These are phyloP conservation scores for Amanita exitialis DNA, from an alignment of 768 basidiomycete genomes.

Conservation along the genomic window DNA sequence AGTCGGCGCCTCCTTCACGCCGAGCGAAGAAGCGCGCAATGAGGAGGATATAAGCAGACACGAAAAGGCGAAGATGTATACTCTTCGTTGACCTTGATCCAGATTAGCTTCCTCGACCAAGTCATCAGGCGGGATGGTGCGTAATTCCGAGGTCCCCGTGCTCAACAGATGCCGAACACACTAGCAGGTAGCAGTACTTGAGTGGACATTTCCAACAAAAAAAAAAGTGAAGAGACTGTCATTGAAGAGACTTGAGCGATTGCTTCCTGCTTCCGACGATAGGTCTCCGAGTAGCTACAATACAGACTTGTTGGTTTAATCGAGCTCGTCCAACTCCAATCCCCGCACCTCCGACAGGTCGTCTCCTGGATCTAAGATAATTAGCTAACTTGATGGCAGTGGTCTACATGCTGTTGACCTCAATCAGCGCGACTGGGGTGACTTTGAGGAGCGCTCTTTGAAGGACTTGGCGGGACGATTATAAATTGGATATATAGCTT, in stretches of 20 bases:
- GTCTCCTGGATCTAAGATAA: not conserved
- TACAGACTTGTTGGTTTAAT: too few species aligned
- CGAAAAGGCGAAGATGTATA: constrained; percentile 24
- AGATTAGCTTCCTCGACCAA: too few species aligned
- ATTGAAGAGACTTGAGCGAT: not conserved
- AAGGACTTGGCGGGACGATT: not conserved
- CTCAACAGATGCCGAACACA: constrained; percentile 37
- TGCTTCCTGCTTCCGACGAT: not conserved
- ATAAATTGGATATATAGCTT: too few species aligned
- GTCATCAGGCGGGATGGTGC: too few species aligned
- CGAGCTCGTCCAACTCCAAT: too few species aligned
- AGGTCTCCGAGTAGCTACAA: too few species aligned
- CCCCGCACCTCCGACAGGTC: too few species aligned
- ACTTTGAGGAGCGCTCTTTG: not conserved
- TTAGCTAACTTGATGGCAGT: not conserved
- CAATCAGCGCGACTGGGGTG: not conserved
- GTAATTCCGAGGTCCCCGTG: constrained; percentile 47
- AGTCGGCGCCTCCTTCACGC: not conserved
- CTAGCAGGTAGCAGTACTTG: constrained; percentile 13
- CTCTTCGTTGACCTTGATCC: too few species aligned
- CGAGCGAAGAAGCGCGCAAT: constrained; percentile 6
- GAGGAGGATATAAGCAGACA: constrained; percentile 11
- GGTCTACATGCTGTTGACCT: not conserved
- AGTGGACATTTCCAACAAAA: not conserved
- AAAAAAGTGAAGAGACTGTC: not conserved